Evolutionary conservation across 208 protist genomes (phyloP).

Genomic region (Blastocrithidia nonstop): DNA sequence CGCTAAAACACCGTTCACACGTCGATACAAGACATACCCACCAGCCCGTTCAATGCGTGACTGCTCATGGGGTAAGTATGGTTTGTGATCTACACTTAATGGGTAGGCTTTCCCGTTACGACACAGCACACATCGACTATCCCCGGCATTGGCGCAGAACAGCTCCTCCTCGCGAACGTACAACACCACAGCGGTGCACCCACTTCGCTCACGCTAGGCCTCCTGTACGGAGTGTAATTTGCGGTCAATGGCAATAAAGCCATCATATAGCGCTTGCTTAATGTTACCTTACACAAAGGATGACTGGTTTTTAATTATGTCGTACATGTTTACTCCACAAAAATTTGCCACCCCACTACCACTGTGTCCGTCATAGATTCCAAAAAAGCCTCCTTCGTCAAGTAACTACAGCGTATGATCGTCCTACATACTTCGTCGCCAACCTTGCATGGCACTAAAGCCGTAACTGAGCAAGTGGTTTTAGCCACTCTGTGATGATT

Average conservation of each 20-base stretch:
- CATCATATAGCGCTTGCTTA: slow-evolving; percentile 60
- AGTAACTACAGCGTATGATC: slow-evolving; percentile 63
- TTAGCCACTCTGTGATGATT: slow-evolving; percentile 36
- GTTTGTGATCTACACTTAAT: slow-evolving; percentile 90
- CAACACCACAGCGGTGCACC: slow-evolving; percentile 77
- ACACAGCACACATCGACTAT: slow-evolving; percentile 83
- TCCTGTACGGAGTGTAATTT: slow-evolving; percentile 25
- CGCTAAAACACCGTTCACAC: slow-evolving; percentile 90
- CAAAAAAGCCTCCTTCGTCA: slow-evolving; percentile 73
- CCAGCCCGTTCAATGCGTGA: slow-evolving; percentile 82
- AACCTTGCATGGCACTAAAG: slow-evolving; percentile 81
- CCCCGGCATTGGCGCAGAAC: slow-evolving; percentile 87
- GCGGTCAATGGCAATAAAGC: slow-evolving; percentile 75
- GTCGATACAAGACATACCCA: slow-evolving; percentile 81
- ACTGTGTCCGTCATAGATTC: slow-evolving; percentile 86
- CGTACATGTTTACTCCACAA: slow-evolving; percentile 63
- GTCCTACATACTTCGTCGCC: slow-evolving; percentile 85
- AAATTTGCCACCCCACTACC: slow-evolving; percentile 49
- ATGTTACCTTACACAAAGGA: slow-evolving; percentile 44
- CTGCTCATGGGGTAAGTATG: slow-evolving; percentile 58
- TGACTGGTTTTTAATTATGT: slow-evolving; percentile 41
- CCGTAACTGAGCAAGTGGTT: slow-evolving; percentile 57
- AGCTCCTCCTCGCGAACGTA: slow-evolving; percentile 62
- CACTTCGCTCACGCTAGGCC: slow-evolving; percentile 43
- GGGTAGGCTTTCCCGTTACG: slow-evolving; percentile 71